phyloP scores from a whole-genome alignment of 176 grass and related monocot species.

The Oryza nivara region DNA sequence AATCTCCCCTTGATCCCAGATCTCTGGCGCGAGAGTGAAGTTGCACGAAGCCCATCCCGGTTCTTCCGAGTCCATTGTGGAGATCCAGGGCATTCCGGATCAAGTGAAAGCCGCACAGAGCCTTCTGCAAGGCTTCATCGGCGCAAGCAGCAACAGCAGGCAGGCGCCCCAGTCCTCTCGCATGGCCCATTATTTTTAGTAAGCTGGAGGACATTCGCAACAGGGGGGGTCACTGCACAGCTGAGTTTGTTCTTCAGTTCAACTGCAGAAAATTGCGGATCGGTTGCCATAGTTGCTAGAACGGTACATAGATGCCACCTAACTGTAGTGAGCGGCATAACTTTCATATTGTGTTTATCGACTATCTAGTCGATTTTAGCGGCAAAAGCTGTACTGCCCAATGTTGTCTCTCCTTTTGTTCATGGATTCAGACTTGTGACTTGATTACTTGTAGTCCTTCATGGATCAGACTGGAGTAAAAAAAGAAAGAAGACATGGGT shows the following conservation, averaged over 20 bases:
- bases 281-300: background rate
- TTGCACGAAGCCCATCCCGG: constrained; percentile 46
- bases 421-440: background rate
- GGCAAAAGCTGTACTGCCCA: background rate
- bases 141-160: constrained; percentile 37
- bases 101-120: constrained; percentile 63
- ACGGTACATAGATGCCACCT: constrained; percentile 24
- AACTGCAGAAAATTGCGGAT: constrained; percentile 5
- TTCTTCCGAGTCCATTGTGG: constrained; percentile 60
- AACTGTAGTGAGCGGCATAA: constrained; percentile 1
- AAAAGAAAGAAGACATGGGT: background rate
- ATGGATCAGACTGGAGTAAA: background rate
- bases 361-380: background rate
- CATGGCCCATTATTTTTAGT: constrained; percentile 35
- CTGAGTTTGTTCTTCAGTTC: background rate
- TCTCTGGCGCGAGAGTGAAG: constrained; percentile 69
- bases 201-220: constrained; percentile 36
- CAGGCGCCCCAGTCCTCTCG: constrained; percentile 45
- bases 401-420: background rate
- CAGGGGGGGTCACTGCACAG: background rate
- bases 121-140: constrained; percentile 65
- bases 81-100: constrained; percentile 73
- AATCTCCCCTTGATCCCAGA: constrained; percentile 42
- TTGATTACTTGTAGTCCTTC: background rate
- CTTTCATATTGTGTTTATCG: background rate